Conservation (phyloP, 148 eudicot species). For the Chenopodium berlandieri region DNA sequence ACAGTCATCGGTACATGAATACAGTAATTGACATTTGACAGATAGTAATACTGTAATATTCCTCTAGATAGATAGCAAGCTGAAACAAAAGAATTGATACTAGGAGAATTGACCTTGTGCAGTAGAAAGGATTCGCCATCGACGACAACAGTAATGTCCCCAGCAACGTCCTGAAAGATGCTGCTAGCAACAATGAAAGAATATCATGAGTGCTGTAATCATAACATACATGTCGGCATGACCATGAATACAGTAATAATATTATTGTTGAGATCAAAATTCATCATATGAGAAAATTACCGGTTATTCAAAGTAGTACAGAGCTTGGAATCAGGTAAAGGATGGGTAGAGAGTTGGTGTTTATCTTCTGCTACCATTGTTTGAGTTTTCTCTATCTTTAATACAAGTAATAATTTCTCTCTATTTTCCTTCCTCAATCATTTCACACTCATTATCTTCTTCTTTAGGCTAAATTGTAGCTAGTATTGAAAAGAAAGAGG, state of each 20-base stretch:
- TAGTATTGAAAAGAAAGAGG: slow-evolving; percentile 9
- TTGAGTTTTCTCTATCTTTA: not conserved
- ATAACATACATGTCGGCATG: not conserved
- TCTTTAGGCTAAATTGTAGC: not conserved
- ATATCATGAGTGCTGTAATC: not conserved
- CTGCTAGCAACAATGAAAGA: slow-evolving; percentile 31
- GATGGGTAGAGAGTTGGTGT: slow-evolving; percentile 1
- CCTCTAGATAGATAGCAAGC: too few relatives aligned
- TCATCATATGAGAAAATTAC: slow-evolving; percentile 12
- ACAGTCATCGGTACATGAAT: not conserved
- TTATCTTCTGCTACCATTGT: slow-evolving; percentile 23
- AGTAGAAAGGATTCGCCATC: slow-evolving; percentile 65
- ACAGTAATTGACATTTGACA: too few relatives aligned
- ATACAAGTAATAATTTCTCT: not conserved
- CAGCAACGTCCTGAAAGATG: slow-evolving; percentile 71
- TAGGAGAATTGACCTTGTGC: slow-evolving; percentile 49
- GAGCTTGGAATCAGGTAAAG: slow-evolving; percentile 15
- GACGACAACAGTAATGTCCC: slow-evolving; percentile 61
- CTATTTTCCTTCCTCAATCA: not conserved
- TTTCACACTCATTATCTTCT: not conserved
- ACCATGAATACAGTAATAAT: not conserved
- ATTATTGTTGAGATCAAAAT: not conserved
- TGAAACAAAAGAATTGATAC: not conserved
- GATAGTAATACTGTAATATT: too few relatives aligned
- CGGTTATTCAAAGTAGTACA: slow-evolving; percentile 33